These are phyloP conservation scores for Lepiota venenata DNA, from an alignment of 768 basidiomycete species.

Conservation along the genomic window DNA sequence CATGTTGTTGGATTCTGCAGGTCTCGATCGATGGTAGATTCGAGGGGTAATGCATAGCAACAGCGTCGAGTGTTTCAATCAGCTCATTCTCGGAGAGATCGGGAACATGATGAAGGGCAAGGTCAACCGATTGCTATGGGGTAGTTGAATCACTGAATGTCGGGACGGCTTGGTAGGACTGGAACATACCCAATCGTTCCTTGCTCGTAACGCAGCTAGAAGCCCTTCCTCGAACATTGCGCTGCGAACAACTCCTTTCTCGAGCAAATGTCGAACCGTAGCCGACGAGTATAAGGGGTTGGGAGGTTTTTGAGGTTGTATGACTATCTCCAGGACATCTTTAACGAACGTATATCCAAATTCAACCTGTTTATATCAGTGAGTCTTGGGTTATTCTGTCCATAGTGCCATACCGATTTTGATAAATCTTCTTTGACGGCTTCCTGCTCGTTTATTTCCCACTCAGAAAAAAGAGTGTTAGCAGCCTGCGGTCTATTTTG, in stretches of 20 bases:
- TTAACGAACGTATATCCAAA: slow-evolving; percentile 54
- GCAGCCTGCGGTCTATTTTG: slow-evolving; percentile 47
- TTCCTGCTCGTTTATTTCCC: slow-evolving; percentile 41
- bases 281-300: slow-evolving; percentile 48
- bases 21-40: not conserved
- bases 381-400: not conserved
- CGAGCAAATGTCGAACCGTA: slow-evolving; percentile 55
- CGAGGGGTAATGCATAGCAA: slow-evolving; percentile 36
- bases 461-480: slow-evolving; percentile 58
- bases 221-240: slow-evolving; percentile 63
- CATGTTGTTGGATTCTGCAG: slow-evolving; percentile 38
- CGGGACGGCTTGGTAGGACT: not conserved
- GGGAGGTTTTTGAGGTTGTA: slow-evolving; percentile 26
- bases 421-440: slow-evolving; percentile 10
- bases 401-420: not conserved
- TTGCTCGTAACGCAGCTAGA: slow-evolving; percentile 45
- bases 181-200: slow-evolving; percentile 66
- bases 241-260: slow-evolving; percentile 50
- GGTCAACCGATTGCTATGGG: slow-evolving; percentile 40
- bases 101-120: slow-evolving; percentile 49
- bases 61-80: slow-evolving; percentile 44
- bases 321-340: slow-evolving; percentile 49
- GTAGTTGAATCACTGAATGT: not conserved
- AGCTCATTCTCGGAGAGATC: slow-evolving; percentile 70
- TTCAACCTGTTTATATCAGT: not conserved